Evolutionary conservation across 2,329 filamentous ascomycete species (phyloP).

Genomic region (Hymenoscyphus fructigenus): DNA sequence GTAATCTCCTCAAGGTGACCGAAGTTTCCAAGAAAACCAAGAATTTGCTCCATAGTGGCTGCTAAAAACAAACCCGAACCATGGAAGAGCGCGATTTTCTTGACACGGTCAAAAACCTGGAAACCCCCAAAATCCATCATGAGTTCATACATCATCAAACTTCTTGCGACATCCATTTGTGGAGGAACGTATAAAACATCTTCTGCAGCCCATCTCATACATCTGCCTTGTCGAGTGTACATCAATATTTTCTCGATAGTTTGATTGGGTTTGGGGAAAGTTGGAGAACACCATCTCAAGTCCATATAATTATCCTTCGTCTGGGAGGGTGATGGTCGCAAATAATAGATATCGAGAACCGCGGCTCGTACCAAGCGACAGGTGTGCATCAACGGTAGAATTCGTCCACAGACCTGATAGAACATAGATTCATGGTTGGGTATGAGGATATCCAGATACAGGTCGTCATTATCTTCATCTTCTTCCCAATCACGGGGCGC

Average conservation of each 20-base stretch:
- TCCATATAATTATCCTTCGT: not conserved
- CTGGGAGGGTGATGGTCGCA: not conserved
- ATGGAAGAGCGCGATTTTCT: not conserved
- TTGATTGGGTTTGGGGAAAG: not conserved
- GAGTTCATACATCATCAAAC: not conserved
- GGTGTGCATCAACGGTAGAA: not conserved
- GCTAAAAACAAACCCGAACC: not conserved
- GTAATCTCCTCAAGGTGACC: not conserved
- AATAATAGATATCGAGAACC: not conserved
- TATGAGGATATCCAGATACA: not conserved
- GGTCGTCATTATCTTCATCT: not conserved
- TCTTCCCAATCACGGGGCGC: not conserved
- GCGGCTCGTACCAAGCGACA: not conserved
- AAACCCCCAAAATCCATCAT: not conserved
- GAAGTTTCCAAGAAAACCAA: not conserved
- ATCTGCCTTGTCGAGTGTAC: not conserved
- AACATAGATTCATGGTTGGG: not conserved
- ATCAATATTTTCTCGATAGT: not conserved
- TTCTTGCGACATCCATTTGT: not conserved
- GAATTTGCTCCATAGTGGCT: not conserved
- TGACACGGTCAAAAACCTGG: not conserved
- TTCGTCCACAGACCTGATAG: not conserved
- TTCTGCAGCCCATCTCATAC: not conserved
- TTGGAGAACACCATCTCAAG: not conserved
- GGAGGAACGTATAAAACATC: not conserved